These are phyloP conservation scores for Aspergillus sp. DNA, from an alignment of 2,329 filamentous ascomycete genomes.

Conservation along the genomic window DNA sequence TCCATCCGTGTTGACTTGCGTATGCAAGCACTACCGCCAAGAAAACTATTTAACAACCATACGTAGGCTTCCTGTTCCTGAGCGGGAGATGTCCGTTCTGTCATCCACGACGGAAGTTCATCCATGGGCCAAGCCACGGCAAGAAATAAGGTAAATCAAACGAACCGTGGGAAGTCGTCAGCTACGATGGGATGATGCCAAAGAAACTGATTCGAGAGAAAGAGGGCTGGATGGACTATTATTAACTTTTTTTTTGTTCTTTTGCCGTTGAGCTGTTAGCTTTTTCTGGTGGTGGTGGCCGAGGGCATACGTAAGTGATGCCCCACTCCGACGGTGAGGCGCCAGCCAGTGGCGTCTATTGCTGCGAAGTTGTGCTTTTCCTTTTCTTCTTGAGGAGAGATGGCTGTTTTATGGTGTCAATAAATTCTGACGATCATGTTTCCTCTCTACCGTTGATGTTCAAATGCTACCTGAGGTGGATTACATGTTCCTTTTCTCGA, in stretches of 20 bases:
- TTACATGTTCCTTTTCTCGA: too few species aligned
- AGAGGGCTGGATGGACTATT: background rate
- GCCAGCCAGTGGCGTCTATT: background rate
- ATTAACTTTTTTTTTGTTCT: background rate
- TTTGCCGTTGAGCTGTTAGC: background rate
- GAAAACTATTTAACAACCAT: background rate
- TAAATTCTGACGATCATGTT: too few species aligned
- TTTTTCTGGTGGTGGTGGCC: background rate
- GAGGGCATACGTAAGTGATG: conserved; percentile 8
- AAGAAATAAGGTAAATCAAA: conserved; percentile 2
- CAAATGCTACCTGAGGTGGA: too few species aligned
- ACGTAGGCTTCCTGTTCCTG: background rate
- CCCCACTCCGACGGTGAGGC: background rate
- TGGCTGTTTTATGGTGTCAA: too few species aligned
- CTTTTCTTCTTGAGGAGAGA: background rate
- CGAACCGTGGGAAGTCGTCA: conserved; percentile 6
- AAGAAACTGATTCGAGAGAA: too few species aligned
- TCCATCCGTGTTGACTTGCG: background rate
- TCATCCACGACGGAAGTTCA: background rate
- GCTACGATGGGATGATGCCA: background rate
- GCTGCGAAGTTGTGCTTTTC: background rate
- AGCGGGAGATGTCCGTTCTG: background rate
- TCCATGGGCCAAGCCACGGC: background rate
- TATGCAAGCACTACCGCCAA: background rate
- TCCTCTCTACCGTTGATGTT: too few species aligned